These are phyloP conservation scores for Candolleomyces aberdarensis DNA, from an alignment of 768 basidiomycete genomes.

Conservation along the genomic window DNA sequence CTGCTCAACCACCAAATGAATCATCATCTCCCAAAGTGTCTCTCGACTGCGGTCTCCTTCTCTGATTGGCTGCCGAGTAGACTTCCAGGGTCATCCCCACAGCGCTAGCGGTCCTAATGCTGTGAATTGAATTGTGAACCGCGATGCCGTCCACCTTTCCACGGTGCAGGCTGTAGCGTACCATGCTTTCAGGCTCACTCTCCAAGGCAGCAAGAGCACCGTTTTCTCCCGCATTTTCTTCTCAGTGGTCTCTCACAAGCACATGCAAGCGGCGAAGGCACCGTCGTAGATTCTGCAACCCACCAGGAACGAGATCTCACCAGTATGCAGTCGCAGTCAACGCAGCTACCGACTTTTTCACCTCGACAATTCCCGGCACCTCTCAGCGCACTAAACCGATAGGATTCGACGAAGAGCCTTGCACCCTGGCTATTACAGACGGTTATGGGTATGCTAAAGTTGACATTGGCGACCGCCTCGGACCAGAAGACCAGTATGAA, in stretches of 20 bases:
- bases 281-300: not conserved
- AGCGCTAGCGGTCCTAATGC: not conserved
- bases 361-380: not conserved
- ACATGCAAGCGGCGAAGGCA: not conserved
- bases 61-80: no score
- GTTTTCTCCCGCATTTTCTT: not conserved
- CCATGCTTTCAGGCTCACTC: not conserved
- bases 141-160: not conserved
- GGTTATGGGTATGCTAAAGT: conserved; percentile 7
- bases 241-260: not conserved
- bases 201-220: not conserved
- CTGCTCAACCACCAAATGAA: no score
- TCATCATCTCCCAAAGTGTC: no score
- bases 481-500: conserved; percentile 30
- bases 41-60: no score
- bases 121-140: not conserved
- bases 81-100: not conserved
- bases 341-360: conserved; percentile 7
- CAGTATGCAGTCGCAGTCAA: conserved; percentile 7
- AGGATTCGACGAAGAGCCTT: conserved; percentile 11
- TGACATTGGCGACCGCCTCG: conserved; percentile 4
- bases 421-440: conserved; percentile 3
- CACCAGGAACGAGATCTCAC: not conserved
- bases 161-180: not conserved
- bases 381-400: conserved; percentile 7